These are phyloP conservation scores for Mentha longifolia DNA, from an alignment of 257 asterid species.

Conservation along the genomic window DNA sequence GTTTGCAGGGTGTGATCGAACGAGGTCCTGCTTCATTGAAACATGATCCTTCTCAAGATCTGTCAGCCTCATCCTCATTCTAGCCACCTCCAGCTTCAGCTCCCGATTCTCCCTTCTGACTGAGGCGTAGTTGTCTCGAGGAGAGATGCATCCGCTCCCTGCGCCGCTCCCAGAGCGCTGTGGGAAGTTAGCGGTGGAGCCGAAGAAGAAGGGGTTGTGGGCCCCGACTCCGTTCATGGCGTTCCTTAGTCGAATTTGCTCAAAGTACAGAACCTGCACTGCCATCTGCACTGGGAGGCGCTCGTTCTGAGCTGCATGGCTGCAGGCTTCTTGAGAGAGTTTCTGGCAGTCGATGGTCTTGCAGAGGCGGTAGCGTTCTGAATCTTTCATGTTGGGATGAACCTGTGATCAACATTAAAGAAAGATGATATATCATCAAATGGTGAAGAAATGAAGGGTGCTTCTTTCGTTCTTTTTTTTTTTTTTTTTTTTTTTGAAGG, in stretches of 20 bases:
- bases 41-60: conserved; percentile 96
- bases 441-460: neutral
- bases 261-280: conserved; percentile 92
- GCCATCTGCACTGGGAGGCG: conserved; percentile 95
- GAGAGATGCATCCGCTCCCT: conserved; percentile 94
- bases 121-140: conserved; percentile 94
- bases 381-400: conserved; percentile 89
- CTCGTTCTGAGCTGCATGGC: conserved; percentile 98
- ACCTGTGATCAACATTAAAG: conserved; percentile 50
- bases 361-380: conserved; percentile 84
- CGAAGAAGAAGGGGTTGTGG: conserved; percentile 71
- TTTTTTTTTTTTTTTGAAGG: too few relatives aligned
- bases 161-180: conserved; percentile 86
- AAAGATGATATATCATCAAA: neutral
- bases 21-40: conserved; percentile 90
- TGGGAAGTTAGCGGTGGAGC: conserved; percentile 61
- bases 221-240: conserved; percentile 92
- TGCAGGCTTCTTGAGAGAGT: conserved; percentile 94
- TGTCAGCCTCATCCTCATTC: conserved; percentile 96
- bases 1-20: conserved; percentile 70
- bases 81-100: conserved; percentile 88
- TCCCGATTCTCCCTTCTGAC: conserved; percentile 93
- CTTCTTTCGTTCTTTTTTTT: too few relatives aligned
- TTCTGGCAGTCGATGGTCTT: conserved; percentile 87
- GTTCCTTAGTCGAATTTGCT: conserved; percentile 82